A percentile compares a stretch with the other conserved stretches of the same genome.
Evolutionary conservation across 805 yeast genomes (phyloP).

Genomic region (Zygoascus bituminiphila): DNA sequence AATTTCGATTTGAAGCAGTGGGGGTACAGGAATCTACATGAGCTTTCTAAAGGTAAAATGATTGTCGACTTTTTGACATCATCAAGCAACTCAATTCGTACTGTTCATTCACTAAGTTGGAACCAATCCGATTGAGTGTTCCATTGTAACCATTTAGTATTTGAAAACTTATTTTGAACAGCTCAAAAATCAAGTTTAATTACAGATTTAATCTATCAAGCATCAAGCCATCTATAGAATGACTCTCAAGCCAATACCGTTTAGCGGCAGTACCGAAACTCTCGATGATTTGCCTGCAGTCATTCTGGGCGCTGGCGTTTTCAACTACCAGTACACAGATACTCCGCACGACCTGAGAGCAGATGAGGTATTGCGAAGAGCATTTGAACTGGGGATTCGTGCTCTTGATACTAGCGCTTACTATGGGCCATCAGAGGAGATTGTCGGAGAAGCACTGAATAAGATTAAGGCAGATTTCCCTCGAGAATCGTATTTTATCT

Average conservation of each 20-base stretch:
- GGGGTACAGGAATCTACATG: too few species aligned
- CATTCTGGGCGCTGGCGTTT: slow-evolving; percentile 81
- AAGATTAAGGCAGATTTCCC: slow-evolving; percentile 33
- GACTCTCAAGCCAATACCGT: not conserved
- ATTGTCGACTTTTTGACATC: too few species aligned
- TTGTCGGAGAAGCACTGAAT: slow-evolving; percentile 61
- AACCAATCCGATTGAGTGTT: too few species aligned
- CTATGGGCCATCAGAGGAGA: slow-evolving; percentile 78
- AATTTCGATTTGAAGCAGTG: too few species aligned
- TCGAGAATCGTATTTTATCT: slow-evolving; percentile 58
- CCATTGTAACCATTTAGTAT: too few species aligned
- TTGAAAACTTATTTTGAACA: too few species aligned
- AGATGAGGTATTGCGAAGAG: slow-evolving; percentile 46
- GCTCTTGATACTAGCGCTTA: slow-evolving; percentile 91
- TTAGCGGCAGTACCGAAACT: slow-evolving; percentile 1
- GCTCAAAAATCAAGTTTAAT: too few species aligned
- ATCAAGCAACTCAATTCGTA: too few species aligned
- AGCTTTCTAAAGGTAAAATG: too few species aligned
- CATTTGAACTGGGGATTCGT: slow-evolving; percentile 58
- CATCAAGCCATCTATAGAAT: too few species aligned
- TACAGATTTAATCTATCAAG: too few species aligned
- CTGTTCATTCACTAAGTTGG: too few species aligned
- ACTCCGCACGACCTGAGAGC: slow-evolving; percentile 57
- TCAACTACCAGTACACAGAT: slow-evolving; percentile 70
- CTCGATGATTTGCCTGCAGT: slow-evolving; percentile 35